Conservation (phyloP, 2,329 filamentous ascomycete genomes). For the Epichloe bromicola region DNA sequence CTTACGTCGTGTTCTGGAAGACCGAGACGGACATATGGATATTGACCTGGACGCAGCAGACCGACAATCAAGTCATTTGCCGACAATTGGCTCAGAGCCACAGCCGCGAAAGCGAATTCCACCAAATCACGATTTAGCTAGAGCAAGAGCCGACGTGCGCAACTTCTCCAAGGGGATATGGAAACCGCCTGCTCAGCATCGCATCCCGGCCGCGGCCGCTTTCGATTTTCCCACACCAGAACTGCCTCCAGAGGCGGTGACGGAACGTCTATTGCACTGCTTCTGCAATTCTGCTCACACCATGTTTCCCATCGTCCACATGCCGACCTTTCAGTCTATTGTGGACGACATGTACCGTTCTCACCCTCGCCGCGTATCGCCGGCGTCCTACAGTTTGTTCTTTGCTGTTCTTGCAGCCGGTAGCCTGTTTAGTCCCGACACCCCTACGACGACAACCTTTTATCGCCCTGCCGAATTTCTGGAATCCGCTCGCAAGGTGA, state of each 20-base stretch:
- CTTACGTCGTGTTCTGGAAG: conserved; percentile 51
- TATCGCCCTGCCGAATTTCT: conserved; percentile 50
- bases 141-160: conserved; percentile 59
- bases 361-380: conserved; percentile 41
- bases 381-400: conserved; percentile 66
- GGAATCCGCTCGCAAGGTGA: conserved; percentile 53
- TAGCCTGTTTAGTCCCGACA: conserved; percentile 51
- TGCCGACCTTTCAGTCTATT: conserved; percentile 66
- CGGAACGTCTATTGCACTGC: conserved; percentile 59
- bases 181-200: conserved; percentile 60
- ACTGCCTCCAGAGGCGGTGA: conserved; percentile 55
- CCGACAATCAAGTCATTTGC: conserved; percentile 42
- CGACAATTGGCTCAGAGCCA: conserved; percentile 52
- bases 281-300: conserved; percentile 70
- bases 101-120: conserved; percentile 48
- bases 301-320: conserved; percentile 76
- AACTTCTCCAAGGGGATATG: conserved; percentile 67
- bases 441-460: conserved; percentile 37
- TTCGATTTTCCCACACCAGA: conserved; percentile 45
- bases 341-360: conserved; percentile 68
- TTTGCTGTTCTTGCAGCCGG: conserved; percentile 77
- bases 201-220: conserved; percentile 33
- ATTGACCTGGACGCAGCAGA: conserved; percentile 34
- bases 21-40: conserved; percentile 36
- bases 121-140: conserved; percentile 53